These are phyloP conservation scores for Leccinum griseonigrum DNA, from an alignment of 1,284 basidiomycete species.

Conservation along the genomic window DNA sequence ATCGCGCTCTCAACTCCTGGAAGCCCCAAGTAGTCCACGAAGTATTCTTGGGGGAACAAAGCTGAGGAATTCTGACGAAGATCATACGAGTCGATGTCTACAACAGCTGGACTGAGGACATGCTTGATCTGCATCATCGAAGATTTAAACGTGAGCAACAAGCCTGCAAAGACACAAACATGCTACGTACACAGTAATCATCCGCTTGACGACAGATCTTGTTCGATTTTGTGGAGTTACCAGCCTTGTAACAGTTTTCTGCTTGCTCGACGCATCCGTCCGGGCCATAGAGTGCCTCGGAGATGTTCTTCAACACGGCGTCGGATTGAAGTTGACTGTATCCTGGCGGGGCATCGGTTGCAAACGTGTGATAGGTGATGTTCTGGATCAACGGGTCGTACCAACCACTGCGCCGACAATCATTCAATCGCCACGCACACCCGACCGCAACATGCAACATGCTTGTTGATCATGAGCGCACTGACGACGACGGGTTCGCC, in stretches of 20 bases:
- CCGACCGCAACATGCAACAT: constrained; percentile 2
- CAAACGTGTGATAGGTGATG: constrained; percentile 58
- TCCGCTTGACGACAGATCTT: constrained; percentile 50
- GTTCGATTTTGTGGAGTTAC: constrained; percentile 35
- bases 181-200: constrained; percentile 52
- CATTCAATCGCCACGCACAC: neutral
- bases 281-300: too few relatives aligned
- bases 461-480: constrained; percentile 43
- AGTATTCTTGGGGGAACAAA: constrained; percentile 56
- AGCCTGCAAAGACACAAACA: too few relatives aligned
- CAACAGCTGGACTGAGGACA: constrained; percentile 49
- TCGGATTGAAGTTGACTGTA: constrained; percentile 54
- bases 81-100: constrained; percentile 52
- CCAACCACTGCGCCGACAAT: constrained; percentile 49
- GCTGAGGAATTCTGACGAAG: constrained; percentile 54
- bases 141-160: neutral
- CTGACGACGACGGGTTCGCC: too few relatives aligned
- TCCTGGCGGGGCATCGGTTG: constrained; percentile 53
- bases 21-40: constrained; percentile 44
- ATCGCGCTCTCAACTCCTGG: constrained; percentile 41
- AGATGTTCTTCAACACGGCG: too few relatives aligned
- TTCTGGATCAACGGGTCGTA: constrained; percentile 63
- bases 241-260: too few relatives aligned
- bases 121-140: constrained; percentile 39
- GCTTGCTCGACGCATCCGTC: too few relatives aligned